Percentiles rank a stretch among this genome's conserved stretches.
These are phyloP conservation scores for Pseudogymnoascus pannorum DNA, from an alignment of 2,329 filamentous ascomycete genomes.

Conservation along the genomic window DNA sequence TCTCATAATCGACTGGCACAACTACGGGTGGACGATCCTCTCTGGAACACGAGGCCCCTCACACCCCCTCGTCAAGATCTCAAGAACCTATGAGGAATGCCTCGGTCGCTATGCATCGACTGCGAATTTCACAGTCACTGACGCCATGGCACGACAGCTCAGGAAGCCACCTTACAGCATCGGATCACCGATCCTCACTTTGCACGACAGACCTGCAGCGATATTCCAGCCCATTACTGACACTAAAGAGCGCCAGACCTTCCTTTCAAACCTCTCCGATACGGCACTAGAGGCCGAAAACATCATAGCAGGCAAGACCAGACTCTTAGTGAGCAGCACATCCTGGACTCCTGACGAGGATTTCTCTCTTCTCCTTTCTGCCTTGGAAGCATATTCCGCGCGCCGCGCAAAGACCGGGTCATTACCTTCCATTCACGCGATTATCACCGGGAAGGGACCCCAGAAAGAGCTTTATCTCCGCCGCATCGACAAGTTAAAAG, in stretches of 20 bases:
- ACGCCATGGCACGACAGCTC: slow-evolving; percentile 77
- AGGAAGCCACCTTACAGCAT: slow-evolving; percentile 56
- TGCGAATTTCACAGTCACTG: slow-evolving; percentile 79
- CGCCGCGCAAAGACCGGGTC: slow-evolving; percentile 32
- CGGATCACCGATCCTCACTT: slow-evolving; percentile 55
- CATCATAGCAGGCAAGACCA: slow-evolving; percentile 51
- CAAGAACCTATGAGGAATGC: slow-evolving; percentile 67
- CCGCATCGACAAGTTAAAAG: slow-evolving; percentile 54
- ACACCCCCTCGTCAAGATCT: slow-evolving; percentile 71
- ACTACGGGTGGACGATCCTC: slow-evolving; percentile 94
- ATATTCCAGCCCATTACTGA: slow-evolving; percentile 66
- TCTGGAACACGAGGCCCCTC: slow-evolving; percentile 47
- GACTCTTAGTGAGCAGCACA: slow-evolving; percentile 82
- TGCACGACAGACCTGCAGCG: slow-evolving; percentile 80
- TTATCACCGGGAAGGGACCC: slow-evolving; percentile 93
- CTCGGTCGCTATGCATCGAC: slow-evolving; percentile 61
- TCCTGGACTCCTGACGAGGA: slow-evolving; percentile 98
- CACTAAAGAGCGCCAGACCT: slow-evolving; percentile 41
- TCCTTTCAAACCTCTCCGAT: slow-evolving; percentile 59
- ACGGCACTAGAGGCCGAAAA: slow-evolving; percentile 52
- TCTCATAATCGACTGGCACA: slow-evolving; percentile 95
- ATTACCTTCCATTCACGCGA: slow-evolving; percentile 61
- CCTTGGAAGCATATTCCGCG: slow-evolving; percentile 66
- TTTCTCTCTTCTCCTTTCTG: slow-evolving; percentile 79
- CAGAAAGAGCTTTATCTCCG: slow-evolving; percentile 69